Conservation (phyloP, 305 asterid species). For the Fraxinus ornus region DNA sequence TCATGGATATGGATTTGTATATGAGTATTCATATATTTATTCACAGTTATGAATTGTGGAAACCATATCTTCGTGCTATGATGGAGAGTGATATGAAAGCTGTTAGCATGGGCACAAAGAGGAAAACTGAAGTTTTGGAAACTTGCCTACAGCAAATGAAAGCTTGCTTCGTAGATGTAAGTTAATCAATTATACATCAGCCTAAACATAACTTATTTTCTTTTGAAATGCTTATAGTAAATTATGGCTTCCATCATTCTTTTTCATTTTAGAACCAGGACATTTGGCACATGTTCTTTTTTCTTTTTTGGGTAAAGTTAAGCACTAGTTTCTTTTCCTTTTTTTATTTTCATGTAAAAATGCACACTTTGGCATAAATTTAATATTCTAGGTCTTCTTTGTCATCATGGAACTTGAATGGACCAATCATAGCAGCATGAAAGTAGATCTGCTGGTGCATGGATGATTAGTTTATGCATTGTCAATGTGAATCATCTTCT, state of each 20-base stretch:
- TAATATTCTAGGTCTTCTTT: slow-evolving; percentile 12
- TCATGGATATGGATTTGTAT: not conserved
- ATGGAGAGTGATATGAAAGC: slow-evolving; percentile 95
- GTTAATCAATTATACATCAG: slow-evolving; percentile 29
- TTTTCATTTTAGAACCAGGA: slow-evolving; percentile 15
- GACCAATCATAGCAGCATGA: slow-evolving; percentile 20
- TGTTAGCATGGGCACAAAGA: slow-evolving; percentile 77
- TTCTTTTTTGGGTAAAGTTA: not conserved
- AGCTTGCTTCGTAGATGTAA: slow-evolving; percentile 87
- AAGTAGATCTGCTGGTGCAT: slow-evolving; percentile 17
- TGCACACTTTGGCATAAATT: slow-evolving; percentile 3
- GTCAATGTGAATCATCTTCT: slow-evolving; percentile 14
- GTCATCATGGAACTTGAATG: slow-evolving; percentile 21
- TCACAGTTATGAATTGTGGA: slow-evolving; percentile 87
- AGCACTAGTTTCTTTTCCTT: slow-evolving; percentile 15
- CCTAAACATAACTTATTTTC: slow-evolving; percentile 15
- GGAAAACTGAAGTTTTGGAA: slow-evolving; percentile 79
- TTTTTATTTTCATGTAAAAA: not conserved
- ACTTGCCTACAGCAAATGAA: slow-evolving; percentile 87
- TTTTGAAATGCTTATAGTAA: slow-evolving; percentile 11
- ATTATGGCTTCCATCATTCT: slow-evolving; percentile 10
- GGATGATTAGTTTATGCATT: slow-evolving; percentile 11
- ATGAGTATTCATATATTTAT: slow-evolving; percentile 1
- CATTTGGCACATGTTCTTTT: slow-evolving; percentile 15
- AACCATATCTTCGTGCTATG: slow-evolving; percentile 89